Percentiles rank a stretch among this genome's conserved stretches.
These are phyloP conservation scores for Nyctanthes arbortristis DNA, from an alignment of 257 asterid genomes.

Conservation along the genomic window DNA sequence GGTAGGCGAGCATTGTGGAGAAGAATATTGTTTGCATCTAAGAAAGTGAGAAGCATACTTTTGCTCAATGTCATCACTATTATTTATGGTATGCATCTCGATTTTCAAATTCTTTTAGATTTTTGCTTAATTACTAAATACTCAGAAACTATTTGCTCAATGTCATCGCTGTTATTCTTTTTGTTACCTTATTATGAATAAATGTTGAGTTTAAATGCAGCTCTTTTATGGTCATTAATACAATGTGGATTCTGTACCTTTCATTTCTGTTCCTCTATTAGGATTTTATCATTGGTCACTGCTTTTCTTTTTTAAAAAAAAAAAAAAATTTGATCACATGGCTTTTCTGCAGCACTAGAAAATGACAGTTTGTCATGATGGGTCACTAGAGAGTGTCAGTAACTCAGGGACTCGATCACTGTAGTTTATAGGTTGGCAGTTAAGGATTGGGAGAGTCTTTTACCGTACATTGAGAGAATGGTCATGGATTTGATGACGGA, in stretches of 20 bases:
- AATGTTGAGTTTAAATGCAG: too few species aligned
- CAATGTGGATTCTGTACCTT: too few species aligned
- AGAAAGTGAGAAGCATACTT: conserved; percentile 62
- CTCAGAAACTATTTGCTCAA: neutral
- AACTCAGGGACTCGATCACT: neutral
- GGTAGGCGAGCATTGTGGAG: conserved; percentile 58
- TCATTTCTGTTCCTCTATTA: too few species aligned
- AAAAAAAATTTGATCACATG: too few species aligned
- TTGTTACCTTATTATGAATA: too few species aligned
- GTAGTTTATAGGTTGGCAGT: neutral
- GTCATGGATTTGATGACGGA: neutral
- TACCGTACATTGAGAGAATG: neutral
- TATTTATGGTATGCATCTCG: conserved; percentile 52
- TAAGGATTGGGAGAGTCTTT: neutral
- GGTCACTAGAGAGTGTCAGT: neutral
- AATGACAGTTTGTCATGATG: neutral
- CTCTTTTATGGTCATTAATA: too few species aligned
- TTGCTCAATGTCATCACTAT: conserved; percentile 67
- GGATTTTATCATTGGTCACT: too few species aligned
- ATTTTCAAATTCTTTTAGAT: neutral
- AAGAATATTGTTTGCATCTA: conserved; percentile 44
- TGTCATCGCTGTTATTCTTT: too few species aligned
- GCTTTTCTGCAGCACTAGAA: neutral
- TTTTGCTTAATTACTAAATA: neutral
- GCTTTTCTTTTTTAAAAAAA: too few species aligned